Conservation (phyloP, 768 basidiomycete genomes). For the Mycena floridula region DNA sequence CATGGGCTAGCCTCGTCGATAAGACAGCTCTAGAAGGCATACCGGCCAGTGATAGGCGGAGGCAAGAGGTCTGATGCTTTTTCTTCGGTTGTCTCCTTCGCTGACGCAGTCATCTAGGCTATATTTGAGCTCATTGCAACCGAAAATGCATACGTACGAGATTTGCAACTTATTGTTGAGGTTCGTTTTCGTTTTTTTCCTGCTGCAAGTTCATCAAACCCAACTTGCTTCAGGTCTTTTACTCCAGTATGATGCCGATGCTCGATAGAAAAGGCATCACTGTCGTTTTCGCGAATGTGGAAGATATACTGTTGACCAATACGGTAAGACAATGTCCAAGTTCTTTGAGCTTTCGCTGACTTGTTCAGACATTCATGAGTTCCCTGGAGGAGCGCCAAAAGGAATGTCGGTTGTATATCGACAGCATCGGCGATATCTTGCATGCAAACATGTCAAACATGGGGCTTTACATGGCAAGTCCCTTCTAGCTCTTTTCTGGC, state of each 20-base stretch:
- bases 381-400: conserved; percentile 89
- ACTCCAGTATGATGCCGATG: conserved; percentile 66
- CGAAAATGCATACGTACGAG: conserved; percentile 84
- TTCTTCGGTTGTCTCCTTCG: not conserved
- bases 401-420: conserved; percentile 86
- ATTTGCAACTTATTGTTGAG: conserved; percentile 88
- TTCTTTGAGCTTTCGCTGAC: conserved; percentile 1
- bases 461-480: conserved; percentile 69
- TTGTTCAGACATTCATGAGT: conserved; percentile 67
- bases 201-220: conserved; percentile 3
- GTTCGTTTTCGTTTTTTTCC: conserved; percentile 30
- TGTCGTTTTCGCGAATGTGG: conserved; percentile 88
- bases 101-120: conserved; percentile 35
- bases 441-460: conserved; percentile 70
- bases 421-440: conserved; percentile 82
- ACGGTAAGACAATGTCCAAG: conserved; percentile 53
- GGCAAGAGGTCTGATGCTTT: conserved; percentile 73
- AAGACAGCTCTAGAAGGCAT: conserved; percentile 78
- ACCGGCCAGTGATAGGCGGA: conserved; percentile 67
- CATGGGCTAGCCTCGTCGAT: conserved; percentile 92
- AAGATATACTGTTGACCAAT: conserved; percentile 86
- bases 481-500: not conserved
- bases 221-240: conserved; percentile 59
- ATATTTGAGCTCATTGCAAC: conserved; percentile 95
- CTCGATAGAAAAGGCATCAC: conserved; percentile 73